Percentiles rank a stretch among this genome's conserved stretches.
Evolutionary conservation across 1,284 basidiomycete species (phyloP).

Genomic region (Pseudozyma sp.): DNA sequence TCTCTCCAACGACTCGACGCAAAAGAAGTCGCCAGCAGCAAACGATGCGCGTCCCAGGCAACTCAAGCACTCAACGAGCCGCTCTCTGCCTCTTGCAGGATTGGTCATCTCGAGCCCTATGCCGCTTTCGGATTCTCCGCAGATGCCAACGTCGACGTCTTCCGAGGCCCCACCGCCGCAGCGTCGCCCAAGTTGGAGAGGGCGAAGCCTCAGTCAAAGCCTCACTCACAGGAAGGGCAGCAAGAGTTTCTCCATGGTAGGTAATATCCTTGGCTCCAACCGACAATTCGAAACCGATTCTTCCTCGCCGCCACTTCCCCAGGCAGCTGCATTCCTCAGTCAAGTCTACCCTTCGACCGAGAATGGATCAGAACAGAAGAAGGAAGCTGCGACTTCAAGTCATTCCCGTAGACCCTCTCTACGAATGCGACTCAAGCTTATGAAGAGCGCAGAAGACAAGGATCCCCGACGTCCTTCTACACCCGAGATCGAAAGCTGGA

Average conservation of each 20-base stretch:
- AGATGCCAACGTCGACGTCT: not conserved
- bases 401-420: slow-evolving; percentile 29
- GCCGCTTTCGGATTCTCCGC: slow-evolving; percentile 7
- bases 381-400: slow-evolving; percentile 1
- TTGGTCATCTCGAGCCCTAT: slow-evolving; percentile 17
- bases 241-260: slow-evolving; percentile 42
- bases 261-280: slow-evolving; percentile 20
- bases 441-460: slow-evolving; percentile 7
- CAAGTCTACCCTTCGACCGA: slow-evolving; percentile 6
- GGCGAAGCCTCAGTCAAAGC: slow-evolving; percentile 19
- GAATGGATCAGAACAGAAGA: not conserved
- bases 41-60: slow-evolving; percentile 6
- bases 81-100: slow-evolving; percentile 22
- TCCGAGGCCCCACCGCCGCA: slow-evolving; percentile 12
- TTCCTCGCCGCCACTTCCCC: slow-evolving; percentile 22
- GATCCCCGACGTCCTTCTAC: slow-evolving; percentile 28
- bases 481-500: slow-evolving; percentile 57
- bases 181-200: slow-evolving; percentile 14
- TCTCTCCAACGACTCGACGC: slow-evolving; percentile 10
- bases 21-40: not conserved
- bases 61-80: slow-evolving; percentile 25
- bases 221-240: slow-evolving; percentile 39
- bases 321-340: slow-evolving; percentile 10
- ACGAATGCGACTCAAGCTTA: slow-evolving; percentile 18
- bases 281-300: not conserved